Evolutionary conservation across 2,329 filamentous ascomycete genomes (phyloP).

Genomic region (Apiospora sp.): DNA sequence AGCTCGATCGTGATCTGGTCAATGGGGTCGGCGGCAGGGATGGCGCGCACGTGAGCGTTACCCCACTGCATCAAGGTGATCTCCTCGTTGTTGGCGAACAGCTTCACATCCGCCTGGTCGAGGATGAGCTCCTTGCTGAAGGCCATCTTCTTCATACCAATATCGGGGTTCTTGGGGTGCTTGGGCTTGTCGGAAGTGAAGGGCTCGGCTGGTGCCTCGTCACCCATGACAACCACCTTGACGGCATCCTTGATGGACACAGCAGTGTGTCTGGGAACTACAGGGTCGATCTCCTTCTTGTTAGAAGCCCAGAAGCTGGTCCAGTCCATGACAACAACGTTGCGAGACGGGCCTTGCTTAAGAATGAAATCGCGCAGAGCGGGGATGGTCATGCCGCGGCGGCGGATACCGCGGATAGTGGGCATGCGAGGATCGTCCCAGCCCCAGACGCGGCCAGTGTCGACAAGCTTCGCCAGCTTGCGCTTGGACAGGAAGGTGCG

Average conservation of each 20-base stretch:
- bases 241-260: slow-evolving; percentile 76
- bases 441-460: slow-evolving; percentile 77
- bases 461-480: slow-evolving; percentile 85
- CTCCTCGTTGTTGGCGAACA: slow-evolving; percentile 85
- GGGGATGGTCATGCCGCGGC: slow-evolving; percentile 80
- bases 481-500: slow-evolving; percentile 84
- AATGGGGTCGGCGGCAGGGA: slow-evolving; percentile 67
- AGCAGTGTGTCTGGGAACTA: slow-evolving; percentile 77
- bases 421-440: slow-evolving; percentile 92
- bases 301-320: slow-evolving; percentile 76
- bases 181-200: slow-evolving; percentile 80
- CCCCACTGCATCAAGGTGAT: slow-evolving; percentile 98
- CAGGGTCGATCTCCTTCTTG: slow-evolving; percentile 83
- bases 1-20: slow-evolving; percentile 80
- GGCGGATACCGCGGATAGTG: slow-evolving; percentile 79
- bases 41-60: slow-evolving; percentile 80
- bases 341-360: slow-evolving; percentile 83
- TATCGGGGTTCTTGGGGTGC: slow-evolving; percentile 86
- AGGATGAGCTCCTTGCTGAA: slow-evolving; percentile 80
- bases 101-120: slow-evolving; percentile 85
- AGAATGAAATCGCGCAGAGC: slow-evolving; percentile 85
- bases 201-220: slow-evolving; percentile 69
- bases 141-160: slow-evolving; percentile 86
- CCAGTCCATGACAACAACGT: slow-evolving; percentile 87
- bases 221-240: slow-evolving; percentile 72